These are phyloP conservation scores for Coemansia sp. DNA, from an alignment of 192 early-diverging fungal genomes.

Conservation along the genomic window DNA sequence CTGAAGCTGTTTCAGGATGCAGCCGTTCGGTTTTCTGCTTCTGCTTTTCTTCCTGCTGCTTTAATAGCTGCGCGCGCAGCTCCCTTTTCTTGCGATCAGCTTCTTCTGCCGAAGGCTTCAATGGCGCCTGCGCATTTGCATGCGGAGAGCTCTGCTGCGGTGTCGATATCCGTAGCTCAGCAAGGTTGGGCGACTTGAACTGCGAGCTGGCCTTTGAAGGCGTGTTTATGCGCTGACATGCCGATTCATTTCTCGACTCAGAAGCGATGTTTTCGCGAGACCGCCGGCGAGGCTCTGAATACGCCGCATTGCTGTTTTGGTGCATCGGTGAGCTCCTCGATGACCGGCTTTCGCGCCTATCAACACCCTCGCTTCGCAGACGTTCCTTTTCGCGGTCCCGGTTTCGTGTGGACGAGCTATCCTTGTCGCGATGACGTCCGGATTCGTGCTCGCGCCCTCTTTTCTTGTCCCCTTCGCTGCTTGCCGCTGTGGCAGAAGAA, in stretches of 20 bases:
- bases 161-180: conserved; percentile 2
- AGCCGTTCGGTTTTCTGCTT: conserved; percentile 12
- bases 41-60: conserved; percentile 50
- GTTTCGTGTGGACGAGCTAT: background rate
- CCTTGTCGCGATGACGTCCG: conserved; percentile 11
- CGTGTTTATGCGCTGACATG: conserved; percentile 19
- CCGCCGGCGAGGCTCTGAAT: conserved; percentile 18
- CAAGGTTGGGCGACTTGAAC: background rate
- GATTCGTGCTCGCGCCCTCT: conserved; percentile 1
- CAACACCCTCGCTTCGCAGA: conserved; percentile 6
- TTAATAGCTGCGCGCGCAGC: conserved; percentile 43
- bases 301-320: conserved; percentile 11
- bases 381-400: conserved; percentile 18
- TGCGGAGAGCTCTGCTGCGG: background rate
- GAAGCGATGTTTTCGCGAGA: conserved; percentile 15
- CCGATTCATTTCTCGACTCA: conserved; percentile 16
- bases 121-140: background rate
- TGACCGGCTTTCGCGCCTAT: conserved; percentile 34
- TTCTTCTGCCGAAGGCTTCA: conserved; percentile 29
- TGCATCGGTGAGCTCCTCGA: conserved; percentile 25
- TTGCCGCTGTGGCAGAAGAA: background rate
- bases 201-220: background rate
- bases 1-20: background rate
- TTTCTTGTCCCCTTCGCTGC: conserved; percentile 1
- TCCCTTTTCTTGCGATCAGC: conserved; percentile 39